A percentile compares a stretch with the other conserved stretches of the same genome.
Evolutionary conservation across 2,329 filamentous ascomycete species (phyloP).

Genomic region (Xylariaceae sp.): DNA sequence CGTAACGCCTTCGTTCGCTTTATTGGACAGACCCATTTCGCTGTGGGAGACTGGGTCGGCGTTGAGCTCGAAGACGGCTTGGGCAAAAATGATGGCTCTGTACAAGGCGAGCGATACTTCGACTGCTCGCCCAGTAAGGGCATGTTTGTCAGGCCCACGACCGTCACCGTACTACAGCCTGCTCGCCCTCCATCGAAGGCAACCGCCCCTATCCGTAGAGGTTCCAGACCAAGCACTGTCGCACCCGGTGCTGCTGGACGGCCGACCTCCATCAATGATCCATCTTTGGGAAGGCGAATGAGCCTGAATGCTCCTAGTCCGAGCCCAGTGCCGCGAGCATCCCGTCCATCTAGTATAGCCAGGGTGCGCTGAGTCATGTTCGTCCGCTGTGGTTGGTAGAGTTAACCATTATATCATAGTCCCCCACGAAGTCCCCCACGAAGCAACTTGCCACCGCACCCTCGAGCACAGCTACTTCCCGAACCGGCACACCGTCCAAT

Average conservation of each 20-base stretch:
- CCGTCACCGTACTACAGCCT: conserved; percentile 64
- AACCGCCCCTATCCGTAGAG: conserved; percentile 48
- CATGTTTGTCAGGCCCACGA: conserved; percentile 84
- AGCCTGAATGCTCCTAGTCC: conserved; percentile 77
- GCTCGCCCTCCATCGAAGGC: conserved; percentile 53
- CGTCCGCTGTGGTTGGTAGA: background rate
- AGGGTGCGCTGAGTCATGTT: conserved; percentile 53
- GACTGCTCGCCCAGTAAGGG: conserved; percentile 76
- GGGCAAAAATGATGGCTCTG: conserved; percentile 94
- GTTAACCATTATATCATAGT: conserved; percentile 53
- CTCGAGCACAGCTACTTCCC: conserved; percentile 64
- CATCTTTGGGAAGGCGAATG: conserved; percentile 65
- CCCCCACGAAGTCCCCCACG: conserved; percentile 79
- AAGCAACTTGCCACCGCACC: conserved; percentile 68
- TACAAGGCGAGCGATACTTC: conserved; percentile 88
- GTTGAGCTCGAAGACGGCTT: conserved; percentile 82
- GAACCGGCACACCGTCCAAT: conserved; percentile 70
- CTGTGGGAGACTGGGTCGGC: conserved; percentile 85
- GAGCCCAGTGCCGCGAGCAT: conserved; percentile 67
- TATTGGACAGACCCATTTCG: conserved; percentile 80
- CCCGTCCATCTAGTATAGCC: conserved; percentile 62
- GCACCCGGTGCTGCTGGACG: conserved; percentile 46
- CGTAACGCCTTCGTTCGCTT: conserved; percentile 81
- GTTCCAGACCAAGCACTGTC: conserved; percentile 42
- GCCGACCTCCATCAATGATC: conserved; percentile 61